Evolutionary conservation across 148 eudicot genomes (phyloP).

Genomic region (Nyssa sinensis): DNA sequence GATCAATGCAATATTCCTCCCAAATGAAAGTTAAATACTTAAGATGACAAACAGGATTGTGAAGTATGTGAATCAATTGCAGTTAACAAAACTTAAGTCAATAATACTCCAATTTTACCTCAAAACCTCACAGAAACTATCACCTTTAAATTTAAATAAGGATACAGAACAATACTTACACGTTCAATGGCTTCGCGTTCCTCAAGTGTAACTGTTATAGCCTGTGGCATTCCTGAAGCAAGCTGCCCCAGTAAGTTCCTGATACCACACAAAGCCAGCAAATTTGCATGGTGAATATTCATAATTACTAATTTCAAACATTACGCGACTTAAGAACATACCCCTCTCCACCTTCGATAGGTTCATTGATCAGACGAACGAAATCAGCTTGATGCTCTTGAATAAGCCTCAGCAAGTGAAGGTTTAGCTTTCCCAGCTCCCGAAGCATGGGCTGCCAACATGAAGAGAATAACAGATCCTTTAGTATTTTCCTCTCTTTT

Average conservation of each 20-base stretch:
- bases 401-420: constrained; percentile 68
- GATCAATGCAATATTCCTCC: no score
- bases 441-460: constrained; percentile 82
- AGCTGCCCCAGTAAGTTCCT: constrained; percentile 59
- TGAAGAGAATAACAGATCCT: constrained; percentile 9
- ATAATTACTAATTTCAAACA: background rate
- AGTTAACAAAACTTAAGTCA: no score
- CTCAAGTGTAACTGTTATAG: constrained; percentile 69
- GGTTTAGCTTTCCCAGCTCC: constrained; percentile 85
- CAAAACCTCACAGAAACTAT: no score
- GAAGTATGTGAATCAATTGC: no score
- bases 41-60: no score
- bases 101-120: no score
- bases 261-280: constrained; percentile 1
- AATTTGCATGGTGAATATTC: background rate
- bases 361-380: constrained; percentile 78
- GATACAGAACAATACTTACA: constrained; percentile 31
- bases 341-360: constrained; percentile 76
- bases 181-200: constrained; percentile 82
- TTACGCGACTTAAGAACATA: constrained; percentile 23
- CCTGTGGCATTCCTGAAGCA: constrained; percentile 55
- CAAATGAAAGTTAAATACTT: no score
- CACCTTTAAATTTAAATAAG: no score
- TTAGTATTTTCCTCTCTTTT: no score
- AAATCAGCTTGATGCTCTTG: constrained; percentile 87